phyloP scores from a whole-genome alignment of 2,329 filamentous ascomycete species.

The Fonsecaea pugnacius region DNA sequence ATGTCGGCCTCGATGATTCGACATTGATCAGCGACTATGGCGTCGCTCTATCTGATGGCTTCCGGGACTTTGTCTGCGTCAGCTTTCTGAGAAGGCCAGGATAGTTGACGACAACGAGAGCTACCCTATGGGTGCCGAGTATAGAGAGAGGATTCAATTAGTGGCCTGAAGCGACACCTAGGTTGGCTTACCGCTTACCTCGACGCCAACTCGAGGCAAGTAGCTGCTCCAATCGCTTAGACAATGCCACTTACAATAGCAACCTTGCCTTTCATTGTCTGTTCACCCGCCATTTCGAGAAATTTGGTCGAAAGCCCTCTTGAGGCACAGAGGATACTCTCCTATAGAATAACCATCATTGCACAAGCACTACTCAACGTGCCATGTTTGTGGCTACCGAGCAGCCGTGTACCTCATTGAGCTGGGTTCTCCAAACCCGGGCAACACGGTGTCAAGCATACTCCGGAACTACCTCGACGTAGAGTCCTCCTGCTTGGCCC shows the following conservation, averaged over 20 bases:
- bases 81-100: neutral
- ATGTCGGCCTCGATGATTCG: slow-evolving; percentile 30
- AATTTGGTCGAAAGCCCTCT: neutral
- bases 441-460: neutral
- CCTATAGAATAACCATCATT: neutral
- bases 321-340: neutral
- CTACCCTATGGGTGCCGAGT: neutral
- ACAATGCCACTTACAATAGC: slow-evolving; percentile 57
- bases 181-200: neutral
- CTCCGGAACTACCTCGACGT: neutral
- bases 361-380: neutral
- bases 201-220: slow-evolving; percentile 39
- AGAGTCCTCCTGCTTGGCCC: no score
- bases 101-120: neutral
- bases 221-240: slow-evolving; percentile 54
- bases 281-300: slow-evolving; percentile 1
- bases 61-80: neutral
- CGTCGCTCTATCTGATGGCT: neutral
- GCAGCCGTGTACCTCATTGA: neutral
- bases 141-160: neutral
- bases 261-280: slow-evolving; percentile 24
- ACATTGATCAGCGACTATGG: neutral
- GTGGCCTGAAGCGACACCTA: neutral
- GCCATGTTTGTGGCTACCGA: neutral
- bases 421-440: neutral